A percentile compares a stretch with the other conserved stretches of the same genome.
Evolutionary conservation across 139 green algal genomes (phyloP).

Genomic region (Chlorella sp.): DNA sequence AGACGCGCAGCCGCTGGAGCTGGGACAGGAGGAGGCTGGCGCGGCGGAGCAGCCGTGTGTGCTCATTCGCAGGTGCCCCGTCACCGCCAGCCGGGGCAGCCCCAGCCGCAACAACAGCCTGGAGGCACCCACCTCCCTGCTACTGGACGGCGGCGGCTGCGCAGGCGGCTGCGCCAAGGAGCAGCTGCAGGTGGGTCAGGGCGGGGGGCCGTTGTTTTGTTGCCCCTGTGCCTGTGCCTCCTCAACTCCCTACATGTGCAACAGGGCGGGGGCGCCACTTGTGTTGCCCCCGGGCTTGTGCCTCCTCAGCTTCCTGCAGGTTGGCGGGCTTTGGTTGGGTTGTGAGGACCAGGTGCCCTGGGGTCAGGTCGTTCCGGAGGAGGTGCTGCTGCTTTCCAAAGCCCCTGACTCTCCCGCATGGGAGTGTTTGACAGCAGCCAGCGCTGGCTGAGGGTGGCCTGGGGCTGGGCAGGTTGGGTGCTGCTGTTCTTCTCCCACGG

Average conservation of each 20-base stretch:
- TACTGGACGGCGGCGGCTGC: background rate
- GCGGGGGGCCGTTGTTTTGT: too few species aligned
- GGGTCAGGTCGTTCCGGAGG: too few species aligned
- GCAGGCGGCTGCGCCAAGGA: background rate
- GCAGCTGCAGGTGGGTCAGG: background rate
- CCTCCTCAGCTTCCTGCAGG: slow-evolving; percentile 35
- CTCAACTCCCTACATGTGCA: too few species aligned
- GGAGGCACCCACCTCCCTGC: too few species aligned
- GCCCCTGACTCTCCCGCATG: background rate
- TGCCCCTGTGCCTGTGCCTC: too few species aligned
- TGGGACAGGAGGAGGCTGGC: background rate
- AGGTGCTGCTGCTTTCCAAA: too few species aligned
- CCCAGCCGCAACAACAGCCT: background rate
- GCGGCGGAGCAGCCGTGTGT: background rate
- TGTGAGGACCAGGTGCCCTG: too few species aligned
- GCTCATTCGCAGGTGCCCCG: background rate
- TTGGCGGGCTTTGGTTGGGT: background rate
- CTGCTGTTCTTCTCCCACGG: slow-evolving; percentile 74
- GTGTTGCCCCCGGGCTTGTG: slow-evolving; percentile 60
- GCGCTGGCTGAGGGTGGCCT: too few species aligned
- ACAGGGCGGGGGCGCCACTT: too few species aligned
- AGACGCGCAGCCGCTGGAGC: background rate
- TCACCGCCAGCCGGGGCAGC: background rate
- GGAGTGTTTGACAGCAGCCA: background rate
- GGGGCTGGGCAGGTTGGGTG: too few species aligned